phyloP scores from a whole-genome alignment of 345 rosid species.

The Cardamine chenopodiifolia region DNA sequence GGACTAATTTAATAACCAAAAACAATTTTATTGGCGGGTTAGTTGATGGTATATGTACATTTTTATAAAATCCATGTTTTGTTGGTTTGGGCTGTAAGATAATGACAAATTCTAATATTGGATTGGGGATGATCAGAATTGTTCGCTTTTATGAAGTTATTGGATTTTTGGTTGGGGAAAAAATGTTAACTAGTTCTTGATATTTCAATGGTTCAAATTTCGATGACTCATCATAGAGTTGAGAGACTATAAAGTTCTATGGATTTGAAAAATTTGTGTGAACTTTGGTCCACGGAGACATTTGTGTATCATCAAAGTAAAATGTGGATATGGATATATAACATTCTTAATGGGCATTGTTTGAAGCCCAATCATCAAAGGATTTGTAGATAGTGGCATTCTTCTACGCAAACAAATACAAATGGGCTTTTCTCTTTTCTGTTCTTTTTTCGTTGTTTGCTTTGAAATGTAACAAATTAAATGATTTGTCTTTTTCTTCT shows the following conservation, averaged over 20 bases:
- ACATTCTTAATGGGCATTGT: neutral
- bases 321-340: neutral
- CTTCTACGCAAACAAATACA: neutral
- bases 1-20: constrained; percentile 20
- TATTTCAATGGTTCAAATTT: neutral
- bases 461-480: neutral
- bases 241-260: neutral
- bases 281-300: neutral
- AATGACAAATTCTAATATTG: neutral
- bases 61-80: neutral
- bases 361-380: neutral
- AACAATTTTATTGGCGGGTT: constrained; percentile 32
- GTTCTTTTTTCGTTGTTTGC: neutral
- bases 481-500: neutral
- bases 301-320: neutral
- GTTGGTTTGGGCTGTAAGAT: neutral
- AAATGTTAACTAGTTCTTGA: neutral
- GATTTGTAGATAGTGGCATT: neutral
- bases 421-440: constrained; percentile 1
- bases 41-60: constrained; percentile 36
- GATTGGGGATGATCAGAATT: neutral
- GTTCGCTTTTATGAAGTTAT: neutral
- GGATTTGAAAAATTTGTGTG: neutral
- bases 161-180: neutral
- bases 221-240: neutral